Base-by-base conservation (phyloP, 768 basidiomycete genomes). In the Termitomyces heimii region DNA sequence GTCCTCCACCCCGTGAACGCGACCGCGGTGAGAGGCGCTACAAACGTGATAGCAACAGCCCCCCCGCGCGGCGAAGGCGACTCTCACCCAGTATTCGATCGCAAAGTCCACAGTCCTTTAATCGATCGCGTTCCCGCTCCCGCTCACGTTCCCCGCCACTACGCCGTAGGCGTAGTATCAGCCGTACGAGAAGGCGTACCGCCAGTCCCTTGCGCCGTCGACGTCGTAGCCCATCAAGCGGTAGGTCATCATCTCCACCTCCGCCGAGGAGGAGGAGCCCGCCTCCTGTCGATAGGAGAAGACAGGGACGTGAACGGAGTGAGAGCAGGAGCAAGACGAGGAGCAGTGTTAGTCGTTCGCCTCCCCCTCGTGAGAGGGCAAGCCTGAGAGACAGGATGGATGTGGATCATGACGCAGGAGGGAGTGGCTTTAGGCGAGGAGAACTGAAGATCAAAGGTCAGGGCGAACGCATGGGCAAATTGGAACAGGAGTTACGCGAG, bases 391-490 rank as follows among this genome's bases (percentile, higher is more conserved):
- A 62, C 26, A 68, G 62, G 58, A 76, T 76, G 76, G 73, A 75
- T 34, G 69, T 74, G 39, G 72, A 78, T 52, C 58, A 60, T 34
- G 58, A 64, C 16, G 46, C 57, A 20, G 62, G 60, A 9, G 65
- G 54, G 24, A 49, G 59, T 49, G 63, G 68, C 24, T 63, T 60
- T 26, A 54, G 52, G 29, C 44, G 32, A 28, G 76, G 77, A 8
- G 87, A 88, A 64, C 68, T 92, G 45, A 88, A 84, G 68, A 92
- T 92, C 68, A 88, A 86, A 66, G 89, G 89, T 13, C 88, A 89
- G 64, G 81, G 78, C 9, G 83, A 78, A 62, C 82, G 77, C 59
- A 75, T 71, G 65, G 79, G 75, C 66, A 82, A 77, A 68, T 78
- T 79, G 79, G 83, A 83, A 1, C 74, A 72, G 32, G 75, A 73